Conservation (phyloP, 768 basidiomycete genomes). For the Pisolithus sp. region DNA sequence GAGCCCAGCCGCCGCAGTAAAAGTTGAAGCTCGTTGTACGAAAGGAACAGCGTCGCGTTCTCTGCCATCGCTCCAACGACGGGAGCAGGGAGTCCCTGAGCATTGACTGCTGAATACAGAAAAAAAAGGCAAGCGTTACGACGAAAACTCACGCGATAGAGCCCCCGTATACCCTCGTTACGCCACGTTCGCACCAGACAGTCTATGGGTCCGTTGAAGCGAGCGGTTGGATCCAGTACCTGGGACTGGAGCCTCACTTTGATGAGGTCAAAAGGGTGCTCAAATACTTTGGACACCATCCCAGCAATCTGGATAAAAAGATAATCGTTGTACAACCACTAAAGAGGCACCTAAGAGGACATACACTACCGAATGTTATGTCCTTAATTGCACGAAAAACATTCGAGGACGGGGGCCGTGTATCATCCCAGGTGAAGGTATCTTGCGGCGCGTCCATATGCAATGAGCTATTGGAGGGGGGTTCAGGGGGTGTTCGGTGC, state of each 20-base stretch:
- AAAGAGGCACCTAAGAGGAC: conserved; percentile 10
- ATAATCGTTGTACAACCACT: neutral
- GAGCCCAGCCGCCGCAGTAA: conserved; percentile 41
- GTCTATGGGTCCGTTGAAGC: conserved; percentile 83
- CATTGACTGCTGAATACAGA: neutral
- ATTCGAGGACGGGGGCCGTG: conserved; percentile 10
- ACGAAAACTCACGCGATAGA: conserved; percentile 63
- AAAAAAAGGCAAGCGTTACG: conserved; percentile 1
- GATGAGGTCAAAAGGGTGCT: conserved; percentile 93
- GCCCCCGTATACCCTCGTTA: neutral
- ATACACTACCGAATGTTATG: conserved; percentile 52
- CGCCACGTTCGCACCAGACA: conserved; percentile 73
- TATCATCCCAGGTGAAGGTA: conserved; percentile 11
- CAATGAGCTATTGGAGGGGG: neutral
- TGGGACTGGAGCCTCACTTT: conserved; percentile 94
- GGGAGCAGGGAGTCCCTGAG: conserved; percentile 87
- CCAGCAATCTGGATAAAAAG: conserved; percentile 58
- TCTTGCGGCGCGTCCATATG: conserved; percentile 13
- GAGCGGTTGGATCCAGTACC: conserved; percentile 59
- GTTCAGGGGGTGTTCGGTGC: too few species aligned
- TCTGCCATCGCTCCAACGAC: conserved; percentile 89
- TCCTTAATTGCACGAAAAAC: conserved; percentile 34
- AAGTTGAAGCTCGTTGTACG: conserved; percentile 74
- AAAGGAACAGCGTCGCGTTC: conserved; percentile 82
- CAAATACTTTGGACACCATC: conserved; percentile 78